phyloP scores from a whole-genome alignment of 2,329 filamentous ascomycete genomes.

The Penicillium sp. region DNA sequence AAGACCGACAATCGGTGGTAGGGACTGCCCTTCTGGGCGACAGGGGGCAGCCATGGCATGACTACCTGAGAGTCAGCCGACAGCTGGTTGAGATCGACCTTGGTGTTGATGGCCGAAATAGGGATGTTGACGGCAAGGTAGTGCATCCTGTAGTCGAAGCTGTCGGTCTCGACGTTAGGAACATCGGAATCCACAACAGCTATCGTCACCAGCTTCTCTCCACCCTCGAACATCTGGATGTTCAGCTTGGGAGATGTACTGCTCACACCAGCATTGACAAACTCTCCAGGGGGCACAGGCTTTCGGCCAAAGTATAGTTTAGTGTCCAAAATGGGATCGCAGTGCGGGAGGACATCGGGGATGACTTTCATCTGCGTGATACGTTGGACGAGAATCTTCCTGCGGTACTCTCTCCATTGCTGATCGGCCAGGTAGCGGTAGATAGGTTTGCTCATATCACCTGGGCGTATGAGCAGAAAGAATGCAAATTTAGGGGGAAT shows the following conservation, averaged over 20 bases:
- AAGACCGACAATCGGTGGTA: slow-evolving; percentile 90
- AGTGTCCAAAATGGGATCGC: slow-evolving; percentile 80
- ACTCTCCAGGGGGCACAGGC: slow-evolving; percentile 74
- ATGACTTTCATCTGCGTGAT: slow-evolving; percentile 85
- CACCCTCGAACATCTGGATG: slow-evolving; percentile 83
- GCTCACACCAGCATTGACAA: slow-evolving; percentile 75
- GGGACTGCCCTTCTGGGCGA: slow-evolving; percentile 84
- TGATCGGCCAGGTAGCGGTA: slow-evolving; percentile 87
- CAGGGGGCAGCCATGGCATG: slow-evolving; percentile 81
- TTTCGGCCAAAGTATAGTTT: slow-evolving; percentile 77
- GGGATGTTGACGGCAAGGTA: slow-evolving; percentile 78
- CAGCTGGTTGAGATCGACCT: slow-evolving; percentile 69
- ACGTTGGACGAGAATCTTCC: slow-evolving; percentile 80
- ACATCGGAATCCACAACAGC: slow-evolving; percentile 91
- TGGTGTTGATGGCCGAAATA: slow-evolving; percentile 65
- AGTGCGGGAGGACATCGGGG: slow-evolving; percentile 81
- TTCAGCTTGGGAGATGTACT: slow-evolving; percentile 75
- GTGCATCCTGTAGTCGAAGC: slow-evolving; percentile 82
- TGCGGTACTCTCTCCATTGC: slow-evolving; percentile 86
- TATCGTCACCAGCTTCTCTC: slow-evolving; percentile 80
- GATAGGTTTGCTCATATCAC: slow-evolving; percentile 94
- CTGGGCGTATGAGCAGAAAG: slow-evolving; percentile 54
- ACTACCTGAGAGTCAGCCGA: slow-evolving; percentile 68
- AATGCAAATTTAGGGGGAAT: not conserved
- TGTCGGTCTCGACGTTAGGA: slow-evolving; percentile 74